These are phyloP conservation scores for Fusarium tupiense DNA, from an alignment of 2,329 filamentous ascomycete species.

Conservation along the genomic window DNA sequence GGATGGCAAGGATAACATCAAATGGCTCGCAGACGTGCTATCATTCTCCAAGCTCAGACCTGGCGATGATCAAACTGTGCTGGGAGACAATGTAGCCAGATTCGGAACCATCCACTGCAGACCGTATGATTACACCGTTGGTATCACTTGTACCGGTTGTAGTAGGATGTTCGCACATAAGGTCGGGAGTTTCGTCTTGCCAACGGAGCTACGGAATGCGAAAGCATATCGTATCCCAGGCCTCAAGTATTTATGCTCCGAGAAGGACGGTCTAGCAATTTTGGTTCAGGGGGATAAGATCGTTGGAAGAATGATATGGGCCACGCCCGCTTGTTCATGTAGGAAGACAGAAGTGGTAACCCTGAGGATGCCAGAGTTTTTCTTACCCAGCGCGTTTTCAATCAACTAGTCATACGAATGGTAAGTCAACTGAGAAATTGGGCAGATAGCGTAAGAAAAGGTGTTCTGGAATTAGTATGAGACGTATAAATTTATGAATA, in stretches of 20 bases:
- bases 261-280: background rate
- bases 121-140: background rate
- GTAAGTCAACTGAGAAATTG: background rate
- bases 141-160: background rate
- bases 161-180: background rate
- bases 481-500: background rate
- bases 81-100: background rate
- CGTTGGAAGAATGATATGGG: background rate
- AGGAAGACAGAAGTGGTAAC: background rate
- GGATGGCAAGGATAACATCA: background rate
- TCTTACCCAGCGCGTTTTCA: background rate
- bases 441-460: background rate
- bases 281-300: background rate
- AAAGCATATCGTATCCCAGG: background rate
- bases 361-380: background rate
- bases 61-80: background rate
- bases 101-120: background rate
- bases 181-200: background rate
- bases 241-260: background rate
- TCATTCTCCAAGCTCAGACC: background rate
- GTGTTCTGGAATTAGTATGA: accelerated
- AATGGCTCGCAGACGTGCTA: background rate
- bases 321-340: background rate
- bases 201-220: background rate
- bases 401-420: background rate